Percentiles rank a stretch among this genome's conserved stretches.
Evolutionary conservation across 2,329 filamentous ascomycete genomes (phyloP).

Genomic region (Verticillium tricorpus): DNA sequence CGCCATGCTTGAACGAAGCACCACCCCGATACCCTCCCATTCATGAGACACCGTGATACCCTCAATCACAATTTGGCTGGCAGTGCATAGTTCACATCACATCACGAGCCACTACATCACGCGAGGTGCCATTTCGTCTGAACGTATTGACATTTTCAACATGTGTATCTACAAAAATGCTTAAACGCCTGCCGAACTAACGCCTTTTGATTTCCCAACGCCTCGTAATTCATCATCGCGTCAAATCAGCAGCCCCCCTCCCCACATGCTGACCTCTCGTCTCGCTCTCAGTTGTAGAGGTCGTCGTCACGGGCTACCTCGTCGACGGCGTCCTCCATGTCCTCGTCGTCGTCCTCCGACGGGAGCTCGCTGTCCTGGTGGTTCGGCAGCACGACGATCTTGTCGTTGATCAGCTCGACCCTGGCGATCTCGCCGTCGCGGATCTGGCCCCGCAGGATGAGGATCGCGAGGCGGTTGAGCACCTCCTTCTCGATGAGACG

Average conservation of each 20-base stretch:
- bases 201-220: not conserved
- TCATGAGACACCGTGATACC: no score
- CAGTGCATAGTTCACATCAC: no score
- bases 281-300: constrained; percentile 33
- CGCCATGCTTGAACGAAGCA: no score
- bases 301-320: constrained; percentile 61
- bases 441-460: constrained; percentile 82
- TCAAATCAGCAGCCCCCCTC: not conserved
- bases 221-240: not conserved
- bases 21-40: no score
- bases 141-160: not conserved
- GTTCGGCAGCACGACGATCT: constrained; percentile 78
- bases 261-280: not conserved
- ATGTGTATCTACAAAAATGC: not conserved
- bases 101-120: no score
- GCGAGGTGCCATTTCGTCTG: not conserved
- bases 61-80: no score
- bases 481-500: constrained; percentile 96
- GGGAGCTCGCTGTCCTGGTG: constrained; percentile 61
- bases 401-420: constrained; percentile 74
- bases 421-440: constrained; percentile 79
- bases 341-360: constrained; percentile 58
- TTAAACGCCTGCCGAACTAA: not conserved
- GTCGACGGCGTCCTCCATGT: constrained; percentile 66
- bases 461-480: constrained; percentile 84